Conservation (phyloP, 345 rosid species). For the Camelina sativa region DNA sequence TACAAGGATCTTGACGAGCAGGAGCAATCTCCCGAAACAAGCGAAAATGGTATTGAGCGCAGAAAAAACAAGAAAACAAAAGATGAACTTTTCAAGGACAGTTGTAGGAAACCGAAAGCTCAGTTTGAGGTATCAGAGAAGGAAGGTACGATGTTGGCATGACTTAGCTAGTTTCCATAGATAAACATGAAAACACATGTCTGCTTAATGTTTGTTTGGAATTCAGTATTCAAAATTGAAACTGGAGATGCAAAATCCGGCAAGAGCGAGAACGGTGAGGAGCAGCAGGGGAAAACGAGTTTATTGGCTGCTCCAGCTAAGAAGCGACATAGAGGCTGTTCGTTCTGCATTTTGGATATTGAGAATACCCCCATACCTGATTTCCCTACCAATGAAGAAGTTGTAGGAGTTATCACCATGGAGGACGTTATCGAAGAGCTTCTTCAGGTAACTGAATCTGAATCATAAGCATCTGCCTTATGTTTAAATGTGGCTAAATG, state of each 20-base stretch:
- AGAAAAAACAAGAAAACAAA: slow-evolving; percentile 41
- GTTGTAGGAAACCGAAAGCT: slow-evolving; percentile 59
- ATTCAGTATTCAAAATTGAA: slow-evolving; percentile 46
- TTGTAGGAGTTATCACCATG: slow-evolving; percentile 91
- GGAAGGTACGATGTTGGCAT: slow-evolving; percentile 52
- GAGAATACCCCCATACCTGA: slow-evolving; percentile 73
- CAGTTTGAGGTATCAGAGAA: slow-evolving; percentile 45
- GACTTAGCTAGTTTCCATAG: not conserved
- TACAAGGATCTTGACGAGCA: slow-evolving; percentile 66
- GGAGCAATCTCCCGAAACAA: slow-evolving; percentile 46
- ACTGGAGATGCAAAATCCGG: slow-evolving; percentile 45
- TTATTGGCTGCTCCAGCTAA: slow-evolving; percentile 67
- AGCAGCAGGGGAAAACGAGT: slow-evolving; percentile 53
- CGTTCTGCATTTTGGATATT: slow-evolving; percentile 85
- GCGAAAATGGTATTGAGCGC: slow-evolving; percentile 46
- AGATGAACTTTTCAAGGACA: slow-evolving; percentile 54
- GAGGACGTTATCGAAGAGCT: slow-evolving; percentile 99
- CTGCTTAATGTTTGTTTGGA: slow-evolving; percentile 7
- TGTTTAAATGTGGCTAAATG: not conserved
- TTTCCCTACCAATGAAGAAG: slow-evolving; percentile 71
- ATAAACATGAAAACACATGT: slow-evolving; percentile 8
- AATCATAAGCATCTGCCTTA: not conserved
- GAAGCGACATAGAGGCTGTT: slow-evolving; percentile 89
- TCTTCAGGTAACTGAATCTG: slow-evolving; percentile 68
- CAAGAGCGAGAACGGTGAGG: slow-evolving; percentile 52